Base-by-base conservation (phyloP, 2,329 filamentous ascomycete genomes). In the Alternaria incomplexa region DNA sequence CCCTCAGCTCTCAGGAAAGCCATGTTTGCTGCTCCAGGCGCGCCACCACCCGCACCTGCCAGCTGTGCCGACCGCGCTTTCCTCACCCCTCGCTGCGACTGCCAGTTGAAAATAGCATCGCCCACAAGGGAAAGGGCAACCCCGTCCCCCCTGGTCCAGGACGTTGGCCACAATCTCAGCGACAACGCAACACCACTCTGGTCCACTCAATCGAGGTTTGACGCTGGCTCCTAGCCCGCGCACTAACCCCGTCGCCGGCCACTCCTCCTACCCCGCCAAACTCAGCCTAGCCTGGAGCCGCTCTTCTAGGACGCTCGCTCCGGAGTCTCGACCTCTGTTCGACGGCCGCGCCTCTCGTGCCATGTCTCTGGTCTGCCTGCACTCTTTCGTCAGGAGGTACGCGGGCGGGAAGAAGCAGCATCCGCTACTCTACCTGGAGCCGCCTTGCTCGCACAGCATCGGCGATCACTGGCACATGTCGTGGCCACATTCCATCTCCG, bases 361-460 rank as follows among this genome's bases (percentile, higher is more conserved):
- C 32, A 43, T 48, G 59, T 53, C 36, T 36, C 22, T 53, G 15
- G 28, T 32, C 26, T 40, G 26, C 20, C 58, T 48, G 62, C 20
- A 28, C 8, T 36, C 9, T n/a, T 46, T 26, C 23, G 17, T 51
- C 47, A n/a, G 26, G 55, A 60, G 51, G 48, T 48, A 48, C 60
- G 32, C 40, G 48, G n/a, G 20, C 51, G 32, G 51, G 52, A 53
- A 50, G 36, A 53, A 45, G 36, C 63, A 53, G 59, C 56, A 23
- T 51, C 40, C 45, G 46, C 46, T 56, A 26, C 55, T 56, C 50
- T 32, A 62, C 36, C 54, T 54, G 48, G 59, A 36, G 50, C 62
- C 62, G 58, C 55, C 62, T 44, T 48, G 54, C 44, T 56, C 48
- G 57, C 62, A 69, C 64, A 43, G 52, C 60, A 61, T 47, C 30